Evolutionary conservation across 805 yeast genomes (phyloP), one percentile per base, ranked within the genome.

Genomic region (Candida qinlingensis): DNA sequence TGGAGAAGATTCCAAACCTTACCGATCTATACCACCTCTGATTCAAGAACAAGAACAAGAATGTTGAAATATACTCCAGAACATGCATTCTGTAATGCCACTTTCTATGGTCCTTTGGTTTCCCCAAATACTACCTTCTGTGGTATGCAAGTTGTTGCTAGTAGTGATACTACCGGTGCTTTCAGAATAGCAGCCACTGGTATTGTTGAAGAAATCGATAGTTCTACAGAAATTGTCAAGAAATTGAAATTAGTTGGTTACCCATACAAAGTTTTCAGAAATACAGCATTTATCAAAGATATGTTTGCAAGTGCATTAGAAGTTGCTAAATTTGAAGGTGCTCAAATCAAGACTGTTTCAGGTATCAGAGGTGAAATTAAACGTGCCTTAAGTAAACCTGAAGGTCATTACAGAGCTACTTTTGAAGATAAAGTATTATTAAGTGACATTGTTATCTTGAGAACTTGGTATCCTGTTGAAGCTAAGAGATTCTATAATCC

Each of bases 1-100:
- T 94, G 99, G 99, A 82, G 99, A 72, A 77, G 99, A 67, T 95
- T 94, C 72, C 99, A 94, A 69, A 91, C 99, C 0, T 71, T 92
- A 47, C 99, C 99, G 7, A 77, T 94, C 28, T 94, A 91, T 66
- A 91, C 99, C 4, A 94, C 99, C 0, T 82, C 96, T 6, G 99
- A 94, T 68, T 94, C 99, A 6, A 79, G 99, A 70, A 94, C 99
- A 11, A 80, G 99, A 74, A 92, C 91, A 62, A 85, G 99, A 72
- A 88, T 94, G 97, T 77, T 94, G 70, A 94, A 94, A 65, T 94
- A 94, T 66, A 94, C 99, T 0, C 99, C 99, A 7, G 99, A 94
- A 63, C 99, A 94, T 67, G 88, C 97, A 27, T 92, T 86, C 65
- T 94, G 99, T 75, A 83, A 85, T 63, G 97, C 96, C 1, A 85